Evolutionary conservation across 345 rosid genomes (phyloP).

Genomic region (Bruguiera parviflora): DNA sequence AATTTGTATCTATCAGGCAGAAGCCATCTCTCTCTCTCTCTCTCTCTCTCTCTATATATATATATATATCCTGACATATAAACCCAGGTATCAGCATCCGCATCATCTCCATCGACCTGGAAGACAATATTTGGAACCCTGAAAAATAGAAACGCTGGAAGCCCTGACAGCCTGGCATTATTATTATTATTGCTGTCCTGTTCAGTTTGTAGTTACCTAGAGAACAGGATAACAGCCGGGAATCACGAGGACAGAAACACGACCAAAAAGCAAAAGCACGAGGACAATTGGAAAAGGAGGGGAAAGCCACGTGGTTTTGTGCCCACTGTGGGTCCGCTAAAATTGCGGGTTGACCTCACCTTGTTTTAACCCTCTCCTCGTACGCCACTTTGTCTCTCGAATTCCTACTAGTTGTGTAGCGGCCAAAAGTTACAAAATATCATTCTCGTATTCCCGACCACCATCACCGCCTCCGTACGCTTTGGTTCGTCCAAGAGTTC

Average conservation of each 20-base stretch:
- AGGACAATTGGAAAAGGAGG: neutral
- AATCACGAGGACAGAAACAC: slow-evolving; percentile 14
- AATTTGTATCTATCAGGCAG: too few species aligned
- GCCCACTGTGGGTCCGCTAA: slow-evolving; percentile 5
- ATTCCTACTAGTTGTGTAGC: neutral
- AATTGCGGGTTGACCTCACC: slow-evolving; percentile 21
- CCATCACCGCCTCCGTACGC: slow-evolving; percentile 1
- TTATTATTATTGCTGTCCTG: neutral
- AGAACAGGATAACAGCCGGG: neutral
- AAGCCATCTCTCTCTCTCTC: too few species aligned
- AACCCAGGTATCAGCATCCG: too few species aligned
- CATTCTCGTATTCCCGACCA: neutral
- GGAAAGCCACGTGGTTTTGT: neutral
- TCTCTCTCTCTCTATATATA: too few species aligned
- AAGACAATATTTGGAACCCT: too few species aligned
- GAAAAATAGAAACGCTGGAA: too few species aligned
- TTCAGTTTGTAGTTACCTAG: too few species aligned
- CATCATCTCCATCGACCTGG: too few species aligned
- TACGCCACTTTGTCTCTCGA: neutral
- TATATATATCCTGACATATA: too few species aligned
- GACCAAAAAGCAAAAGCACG: neutral
- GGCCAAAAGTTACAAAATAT: slow-evolving; percentile 6
- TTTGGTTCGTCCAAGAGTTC: neutral
- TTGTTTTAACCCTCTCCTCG: too few species aligned
- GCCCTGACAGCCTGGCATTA: too few species aligned